Base-by-base conservation (phyloP, 305 asterid species). In the Coffea humblotiana region DNA sequence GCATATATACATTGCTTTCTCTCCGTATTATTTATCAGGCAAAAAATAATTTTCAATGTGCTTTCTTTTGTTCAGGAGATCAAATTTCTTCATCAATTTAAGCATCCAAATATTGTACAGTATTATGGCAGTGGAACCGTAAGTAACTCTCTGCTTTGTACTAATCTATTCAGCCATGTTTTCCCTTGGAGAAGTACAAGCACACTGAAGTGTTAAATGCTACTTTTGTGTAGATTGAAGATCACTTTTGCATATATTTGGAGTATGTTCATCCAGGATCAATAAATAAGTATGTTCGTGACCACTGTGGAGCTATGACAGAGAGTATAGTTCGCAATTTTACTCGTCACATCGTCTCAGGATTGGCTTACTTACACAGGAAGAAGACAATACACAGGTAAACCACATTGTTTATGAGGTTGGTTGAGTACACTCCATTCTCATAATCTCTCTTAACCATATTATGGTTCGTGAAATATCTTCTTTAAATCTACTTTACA, bases 241-340 rank as follows among this genome's bases (percentile, higher is more conserved):
- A 94, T 79, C 94, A 91, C 65, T 92, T 94, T 83, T 93, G 95
- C 90, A 94, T 94, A 86, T 94, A 93, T 83, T 87, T 94, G 92
- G 98, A 94, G 88, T 94, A 94, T 77, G 92, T 94, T 83, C 97
- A 94, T 83, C 98, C 98, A 1, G 98, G 98, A 61, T 88, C 98
- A 48, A 86, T 94, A 71, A 89, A 83, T 83, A 94, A 92, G 84
- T 94, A 88, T 82, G 86, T 90, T 77, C 84, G 78, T 3, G 98
- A 93, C 71, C 92, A 91, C 84, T 84, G 90, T 79, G 94, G 97
- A 82, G 94, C 92, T 74, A 88, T 94, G 92, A 89, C 98, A 78
- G 98, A 92, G 86, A 81, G 91, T 77, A 87, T 94, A 72, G 91
- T 94, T 78, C 92, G 97, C 75, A 90, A 89, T 87, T 94, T 94